Base-by-base conservation (phyloP, 768 basidiomycete species). In the Mrakia frigida region DNA sequence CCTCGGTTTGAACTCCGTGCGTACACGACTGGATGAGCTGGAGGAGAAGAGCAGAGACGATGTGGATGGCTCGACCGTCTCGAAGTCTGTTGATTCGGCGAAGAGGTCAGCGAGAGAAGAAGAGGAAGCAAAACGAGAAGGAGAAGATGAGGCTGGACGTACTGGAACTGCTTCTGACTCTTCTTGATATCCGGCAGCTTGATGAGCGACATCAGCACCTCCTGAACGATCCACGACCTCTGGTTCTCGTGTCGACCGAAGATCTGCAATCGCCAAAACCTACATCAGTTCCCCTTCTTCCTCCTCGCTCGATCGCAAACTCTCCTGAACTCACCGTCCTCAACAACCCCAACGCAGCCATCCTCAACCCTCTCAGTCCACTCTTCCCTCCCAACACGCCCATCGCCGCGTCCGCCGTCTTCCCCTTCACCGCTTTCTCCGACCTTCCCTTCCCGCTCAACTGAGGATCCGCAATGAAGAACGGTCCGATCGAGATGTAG, bases 21-120 rank as follows among this genome's bases (percentile, higher is more conserved):
- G 93, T 90, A 6, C 93, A 95, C 0, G 94, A 96, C 81, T 99
- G 97, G 1, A 98, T 91, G n/a, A 99, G 90, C 80, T 98, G 95
- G 28, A 99, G 86, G 14, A 99, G 86, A 9, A 99, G 86, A 0
- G 96, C 96, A 3, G 94, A 95, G 18, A 95, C 91, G 2, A 94
- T 97, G 70, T 95, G 90, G 73, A 99, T 98, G 0, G 94, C 90
- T 11, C 89, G 88, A 0, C 95, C 95, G 81, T 96, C 92, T 14
- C 93, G 89, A 28, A 98, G 85, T 41, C 96, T 98, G 79, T n/a
- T 69, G 16, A 37, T 46, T 23, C 39, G 65, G 59, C 25, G 37
- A 37, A 4, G 14, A 63, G 6, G 16, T 18, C 21, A 59, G 25
- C 3, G 39, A 37, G 16, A 16, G 21, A 56, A 46, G 52, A 31